Percentiles rank a stretch among this genome's conserved stretches.
These are phyloP conservation scores for Mortierella sp. DNA, from an alignment of 371 early-diverging fungal genomes.

Conservation along the genomic window DNA sequence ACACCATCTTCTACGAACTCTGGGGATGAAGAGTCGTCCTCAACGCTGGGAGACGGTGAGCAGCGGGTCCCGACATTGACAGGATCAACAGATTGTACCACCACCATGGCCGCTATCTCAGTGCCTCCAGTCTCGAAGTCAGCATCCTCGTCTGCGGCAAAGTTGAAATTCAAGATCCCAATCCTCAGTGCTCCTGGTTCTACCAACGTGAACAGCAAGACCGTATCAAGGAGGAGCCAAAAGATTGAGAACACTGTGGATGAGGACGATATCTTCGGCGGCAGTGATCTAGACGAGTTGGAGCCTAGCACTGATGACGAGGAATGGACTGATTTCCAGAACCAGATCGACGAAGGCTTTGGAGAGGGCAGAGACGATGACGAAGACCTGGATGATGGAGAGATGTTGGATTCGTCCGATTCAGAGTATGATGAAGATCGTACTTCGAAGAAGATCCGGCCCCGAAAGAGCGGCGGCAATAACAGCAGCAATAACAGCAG, in stretches of 20 bases:
- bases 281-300: constrained; percentile 11
- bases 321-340: constrained; percentile 47
- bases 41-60: background rate
- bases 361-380: constrained; percentile 21
- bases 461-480: background rate
- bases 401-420: constrained; percentile 9
- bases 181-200: constrained; percentile 1
- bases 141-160: background rate
- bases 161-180: constrained; percentile 28
- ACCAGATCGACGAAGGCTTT: constrained; percentile 35
- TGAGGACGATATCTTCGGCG: constrained; percentile 5
- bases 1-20: constrained; percentile 29
- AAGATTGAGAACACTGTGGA: background rate
- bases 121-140: background rate
- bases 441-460: background rate
- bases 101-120: constrained; percentile 5
- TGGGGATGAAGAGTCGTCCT: constrained; percentile 27
- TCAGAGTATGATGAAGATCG: constrained; percentile 14
- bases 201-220: constrained; percentile 11
- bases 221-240: background rate
- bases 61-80: constrained; percentile 15
- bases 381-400: constrained; percentile 1
- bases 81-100: background rate
- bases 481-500: no score
- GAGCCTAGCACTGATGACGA: constrained; percentile 27